These are phyloP conservation scores for Chionographis japonica DNA, from an alignment of 106 monocot species.

Conservation along the genomic window DNA sequence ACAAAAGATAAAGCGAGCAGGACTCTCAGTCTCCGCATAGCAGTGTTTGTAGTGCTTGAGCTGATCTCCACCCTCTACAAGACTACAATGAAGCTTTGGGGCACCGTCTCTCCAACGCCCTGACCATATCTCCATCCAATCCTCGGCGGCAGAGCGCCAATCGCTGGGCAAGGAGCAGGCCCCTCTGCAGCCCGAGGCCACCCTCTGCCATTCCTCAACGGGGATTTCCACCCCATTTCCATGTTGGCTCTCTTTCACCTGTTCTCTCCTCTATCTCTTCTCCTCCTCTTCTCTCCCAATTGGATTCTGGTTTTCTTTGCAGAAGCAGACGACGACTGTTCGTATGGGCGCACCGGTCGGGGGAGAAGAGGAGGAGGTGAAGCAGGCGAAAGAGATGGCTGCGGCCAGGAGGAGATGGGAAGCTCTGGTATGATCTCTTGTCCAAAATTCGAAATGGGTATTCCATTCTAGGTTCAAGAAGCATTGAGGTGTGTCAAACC, in stretches of 20 bases:
- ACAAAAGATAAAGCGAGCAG: too few species aligned
- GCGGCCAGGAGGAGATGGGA: slow-evolving; percentile 77
- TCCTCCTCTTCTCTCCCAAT: not conserved
- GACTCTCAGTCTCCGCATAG: too few species aligned
- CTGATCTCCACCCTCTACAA: not conserved
- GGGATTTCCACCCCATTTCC: slow-evolving; percentile 1
- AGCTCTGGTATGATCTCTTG: slow-evolving; percentile 33
- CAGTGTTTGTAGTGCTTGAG: too few species aligned
- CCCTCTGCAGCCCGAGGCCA: not conserved
- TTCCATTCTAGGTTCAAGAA: too few species aligned
- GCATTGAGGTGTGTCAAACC: too few species aligned
- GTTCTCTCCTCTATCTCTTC: not conserved
- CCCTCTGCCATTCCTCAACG: not conserved
- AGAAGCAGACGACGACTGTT: slow-evolving; percentile 27
- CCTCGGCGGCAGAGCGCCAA: slow-evolving; percentile 3
- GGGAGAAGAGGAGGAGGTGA: slow-evolving; percentile 57
- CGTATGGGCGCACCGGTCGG: slow-evolving; percentile 26
- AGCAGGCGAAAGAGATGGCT: slow-evolving; percentile 72
- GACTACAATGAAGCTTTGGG: slow-evolving; percentile 24
- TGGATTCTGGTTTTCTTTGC: not conserved
- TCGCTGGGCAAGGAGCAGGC: not conserved
- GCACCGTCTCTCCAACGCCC: not conserved
- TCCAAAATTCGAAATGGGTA: too few species aligned
- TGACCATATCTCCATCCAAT: slow-evolving; percentile 1
- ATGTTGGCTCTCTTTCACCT: not conserved